Evolutionary conservation across 2,329 filamentous ascomycete species (phyloP).

Genomic region (Phialophora chinensis): DNA sequence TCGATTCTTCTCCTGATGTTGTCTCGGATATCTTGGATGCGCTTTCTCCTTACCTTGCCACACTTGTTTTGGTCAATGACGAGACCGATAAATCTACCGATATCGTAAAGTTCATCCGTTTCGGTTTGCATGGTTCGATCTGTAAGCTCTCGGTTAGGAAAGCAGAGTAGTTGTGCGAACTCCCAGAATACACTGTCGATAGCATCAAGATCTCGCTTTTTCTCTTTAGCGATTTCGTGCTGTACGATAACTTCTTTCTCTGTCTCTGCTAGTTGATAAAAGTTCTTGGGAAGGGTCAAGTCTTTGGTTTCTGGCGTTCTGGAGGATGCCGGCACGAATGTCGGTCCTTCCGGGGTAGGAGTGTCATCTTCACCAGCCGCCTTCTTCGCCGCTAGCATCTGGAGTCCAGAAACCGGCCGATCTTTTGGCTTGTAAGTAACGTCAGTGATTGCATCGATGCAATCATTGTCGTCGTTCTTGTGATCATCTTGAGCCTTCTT

Average conservation of each 20-base stretch:
- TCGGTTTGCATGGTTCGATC: slow-evolving; percentile 24
- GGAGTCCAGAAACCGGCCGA: neutral
- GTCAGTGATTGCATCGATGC: neutral
- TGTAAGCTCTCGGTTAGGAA: slow-evolving; percentile 4
- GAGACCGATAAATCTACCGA: slow-evolving; percentile 26
- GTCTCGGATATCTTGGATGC: slow-evolving; percentile 30
- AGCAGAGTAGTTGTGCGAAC: slow-evolving; percentile 28
- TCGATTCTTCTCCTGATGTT: slow-evolving; percentile 30
- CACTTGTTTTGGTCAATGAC: slow-evolving; percentile 27
- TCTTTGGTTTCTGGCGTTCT: neutral
- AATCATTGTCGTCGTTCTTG: neutral
- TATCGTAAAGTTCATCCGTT: slow-evolving; percentile 30
- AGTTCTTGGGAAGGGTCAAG: slow-evolving; percentile 25
- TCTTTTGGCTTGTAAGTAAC: neutral
- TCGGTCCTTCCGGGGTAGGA: neutral
- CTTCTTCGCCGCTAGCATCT: slow-evolving; percentile 22
- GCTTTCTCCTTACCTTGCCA: slow-evolving; percentile 26
- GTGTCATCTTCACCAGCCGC: neutral
- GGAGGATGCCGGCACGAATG: neutral
- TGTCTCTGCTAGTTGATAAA: slow-evolving; percentile 20
- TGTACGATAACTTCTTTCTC: slow-evolving; percentile 26
- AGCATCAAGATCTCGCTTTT: slow-evolving; percentile 29
- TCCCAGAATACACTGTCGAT: slow-evolving; percentile 26
- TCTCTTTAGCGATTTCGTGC: slow-evolving; percentile 34
- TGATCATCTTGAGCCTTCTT: neutral